Conservation (phyloP, 2,329 filamentous ascomycete species). For the Cladosporium sp. region DNA sequence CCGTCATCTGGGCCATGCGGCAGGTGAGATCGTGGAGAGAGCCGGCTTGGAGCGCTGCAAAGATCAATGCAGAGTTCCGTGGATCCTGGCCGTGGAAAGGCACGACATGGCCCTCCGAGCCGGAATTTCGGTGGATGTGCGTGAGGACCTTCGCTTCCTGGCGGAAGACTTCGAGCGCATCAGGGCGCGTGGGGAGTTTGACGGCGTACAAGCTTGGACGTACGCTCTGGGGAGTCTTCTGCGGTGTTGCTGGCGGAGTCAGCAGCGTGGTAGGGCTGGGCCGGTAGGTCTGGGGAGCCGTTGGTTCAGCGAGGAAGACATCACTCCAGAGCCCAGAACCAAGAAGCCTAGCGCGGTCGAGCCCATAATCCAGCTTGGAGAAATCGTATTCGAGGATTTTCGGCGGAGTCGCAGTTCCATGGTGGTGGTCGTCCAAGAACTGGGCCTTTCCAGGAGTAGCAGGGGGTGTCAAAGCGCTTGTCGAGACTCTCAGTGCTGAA, state of each 20-base stretch:
- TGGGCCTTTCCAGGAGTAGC: conserved; percentile 8
- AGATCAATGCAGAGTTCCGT: conserved; percentile 34
- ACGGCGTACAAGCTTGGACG: conserved; percentile 32
- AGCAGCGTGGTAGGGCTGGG: conserved; percentile 19
- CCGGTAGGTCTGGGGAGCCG: conserved; percentile 1
- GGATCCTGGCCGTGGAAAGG: conserved; percentile 38
- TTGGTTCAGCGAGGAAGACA: conserved; percentile 37
- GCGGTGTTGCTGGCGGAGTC: conserved; percentile 22
- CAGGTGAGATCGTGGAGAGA: conserved; percentile 33
- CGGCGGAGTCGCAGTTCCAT: background rate
- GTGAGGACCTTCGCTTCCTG: conserved; percentile 38
- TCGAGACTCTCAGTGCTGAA: background rate
- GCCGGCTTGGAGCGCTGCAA: conserved; percentile 36
- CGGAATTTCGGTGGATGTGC: conserved; percentile 29
- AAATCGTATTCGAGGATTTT: conserved; percentile 25
- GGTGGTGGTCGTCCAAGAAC: background rate
- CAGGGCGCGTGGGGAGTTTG: conserved; percentile 35
- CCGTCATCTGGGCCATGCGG: conserved; percentile 34
- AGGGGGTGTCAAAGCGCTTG: conserved; percentile 1
- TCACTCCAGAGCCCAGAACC: conserved; percentile 40
- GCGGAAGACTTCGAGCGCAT: conserved; percentile 36
- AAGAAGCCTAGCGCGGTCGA: conserved; percentile 34
- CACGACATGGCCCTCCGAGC: conserved; percentile 31
- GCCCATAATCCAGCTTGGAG: conserved; percentile 32
- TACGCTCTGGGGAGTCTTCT: background rate